These are phyloP conservation scores for Hanseniaspora lindneri DNA, from an alignment of 805 yeast species.

Conservation along the genomic window DNA sequence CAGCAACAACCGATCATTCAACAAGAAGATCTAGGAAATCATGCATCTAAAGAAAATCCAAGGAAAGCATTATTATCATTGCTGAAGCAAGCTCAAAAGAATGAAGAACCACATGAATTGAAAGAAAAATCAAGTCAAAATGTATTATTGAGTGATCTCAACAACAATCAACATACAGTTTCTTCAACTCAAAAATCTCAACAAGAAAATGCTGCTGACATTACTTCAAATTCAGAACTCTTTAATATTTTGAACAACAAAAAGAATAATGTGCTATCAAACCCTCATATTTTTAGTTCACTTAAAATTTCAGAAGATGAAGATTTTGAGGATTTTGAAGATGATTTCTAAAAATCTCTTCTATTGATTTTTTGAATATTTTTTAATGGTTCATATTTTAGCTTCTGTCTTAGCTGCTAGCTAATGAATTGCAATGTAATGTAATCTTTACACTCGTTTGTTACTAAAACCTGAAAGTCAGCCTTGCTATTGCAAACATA, in stretches of 20 bases:
- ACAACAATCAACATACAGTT: neutral
- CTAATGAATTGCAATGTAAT: no score
- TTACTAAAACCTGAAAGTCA: no score
- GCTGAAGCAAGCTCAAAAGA: constrained; percentile 2
- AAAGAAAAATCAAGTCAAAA: neutral
- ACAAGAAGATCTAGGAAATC: constrained; percentile 12
- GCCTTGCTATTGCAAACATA: no score
- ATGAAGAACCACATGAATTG: neutral
- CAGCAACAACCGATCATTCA: constrained; percentile 15
- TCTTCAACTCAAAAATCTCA: no score
- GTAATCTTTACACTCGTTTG: no score
- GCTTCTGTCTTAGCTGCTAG: neutral
- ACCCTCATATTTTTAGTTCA: neutral
- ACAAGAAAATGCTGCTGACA: no score
- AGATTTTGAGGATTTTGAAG: constrained; percentile 25
- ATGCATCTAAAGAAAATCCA: neutral
- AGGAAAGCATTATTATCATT: constrained; percentile 6
- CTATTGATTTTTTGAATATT: no score
- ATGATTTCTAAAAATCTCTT: constrained; percentile 22
- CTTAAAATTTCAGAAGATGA: neutral
- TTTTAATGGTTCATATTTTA: neutral
- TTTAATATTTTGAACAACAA: constrained; percentile 1
- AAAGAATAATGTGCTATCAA: neutral
- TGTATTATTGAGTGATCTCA: neutral
- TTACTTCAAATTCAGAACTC: constrained; percentile 2